Evolutionary conservation across 2,329 filamentous ascomycete genomes (phyloP).

Genomic region (Beauveria scarabaeidicola): DNA sequence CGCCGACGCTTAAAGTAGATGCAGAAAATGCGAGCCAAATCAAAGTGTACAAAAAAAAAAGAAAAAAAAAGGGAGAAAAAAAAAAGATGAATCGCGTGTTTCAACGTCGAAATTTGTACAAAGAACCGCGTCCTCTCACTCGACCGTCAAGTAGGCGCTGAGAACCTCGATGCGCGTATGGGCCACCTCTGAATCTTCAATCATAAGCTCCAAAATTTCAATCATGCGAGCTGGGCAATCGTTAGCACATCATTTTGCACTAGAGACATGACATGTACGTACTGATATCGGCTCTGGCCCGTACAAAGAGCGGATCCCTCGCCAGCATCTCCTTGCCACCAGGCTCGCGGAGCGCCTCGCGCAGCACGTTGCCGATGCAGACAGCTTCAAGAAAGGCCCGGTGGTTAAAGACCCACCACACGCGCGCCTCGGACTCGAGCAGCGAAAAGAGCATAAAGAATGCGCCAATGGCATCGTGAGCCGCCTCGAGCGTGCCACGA

Average conservation of each 20-base stretch:
- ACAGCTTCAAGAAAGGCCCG: slow-evolving; percentile 68
- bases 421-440: slow-evolving; percentile 62
- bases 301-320: slow-evolving; percentile 51
- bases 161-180: slow-evolving; percentile 51
- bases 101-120: background rate
- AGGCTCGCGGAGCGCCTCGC: slow-evolving; percentile 40
- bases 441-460: slow-evolving; percentile 67
- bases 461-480: slow-evolving; percentile 62
- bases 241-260: slow-evolving; percentile 5
- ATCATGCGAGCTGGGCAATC: slow-evolving; percentile 48
- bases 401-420: slow-evolving; percentile 83
- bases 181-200: slow-evolving; percentile 50
- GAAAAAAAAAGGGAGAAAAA: background rate
- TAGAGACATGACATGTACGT: slow-evolving; percentile 23
- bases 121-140: background rate
- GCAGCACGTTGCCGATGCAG: slow-evolving; percentile 55
- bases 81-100: background rate
- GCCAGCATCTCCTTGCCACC: slow-evolving; percentile 36
- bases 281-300: slow-evolving; percentile 54
- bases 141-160: slow-evolving; percentile 38
- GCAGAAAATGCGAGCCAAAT: background rate
- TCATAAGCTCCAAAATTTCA: slow-evolving; percentile 53
- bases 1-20: slow-evolving; percentile 12
- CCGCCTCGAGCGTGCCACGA: slow-evolving; percentile 62
- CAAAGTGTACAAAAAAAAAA: background rate